Conservation (phyloP, 2,329 filamentous ascomycete species). For the Aspergillus phoenicis region DNA sequence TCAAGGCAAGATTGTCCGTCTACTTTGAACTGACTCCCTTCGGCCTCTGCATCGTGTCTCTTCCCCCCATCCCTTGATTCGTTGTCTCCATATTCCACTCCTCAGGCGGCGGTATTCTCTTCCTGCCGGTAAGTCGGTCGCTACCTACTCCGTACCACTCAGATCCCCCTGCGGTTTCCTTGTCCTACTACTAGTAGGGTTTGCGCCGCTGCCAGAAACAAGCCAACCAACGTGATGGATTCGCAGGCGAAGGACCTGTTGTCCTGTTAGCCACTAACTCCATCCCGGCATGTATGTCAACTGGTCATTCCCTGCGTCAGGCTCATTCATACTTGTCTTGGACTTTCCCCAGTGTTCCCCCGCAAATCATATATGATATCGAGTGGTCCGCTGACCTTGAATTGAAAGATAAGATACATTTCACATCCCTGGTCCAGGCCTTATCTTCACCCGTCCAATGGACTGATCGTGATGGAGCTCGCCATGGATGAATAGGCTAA, state of each 20-base stretch:
- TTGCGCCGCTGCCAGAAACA: background rate
- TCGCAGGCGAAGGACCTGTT: background rate
- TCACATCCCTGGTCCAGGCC: constrained; percentile 18
- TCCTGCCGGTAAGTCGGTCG: background rate
- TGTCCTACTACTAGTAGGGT: background rate
- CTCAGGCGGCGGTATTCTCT: background rate
- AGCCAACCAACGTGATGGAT: constrained; percentile 3
- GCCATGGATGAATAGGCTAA: constrained; percentile 28
- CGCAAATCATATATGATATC: background rate
- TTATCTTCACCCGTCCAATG: constrained; percentile 17
- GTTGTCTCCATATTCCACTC: background rate
- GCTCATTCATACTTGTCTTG: background rate
- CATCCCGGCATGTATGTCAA: constrained; percentile 14
- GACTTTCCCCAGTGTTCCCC: background rate
- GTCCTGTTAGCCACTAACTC: constrained; percentile 4
- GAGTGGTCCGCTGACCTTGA: constrained; percentile 13
- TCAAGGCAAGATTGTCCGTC: background rate
- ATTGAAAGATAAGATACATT: constrained; percentile 7
- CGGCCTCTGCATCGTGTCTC: background rate
- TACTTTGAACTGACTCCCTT: too few relatives aligned
- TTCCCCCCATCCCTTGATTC: background rate
- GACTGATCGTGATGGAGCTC: constrained; percentile 26
- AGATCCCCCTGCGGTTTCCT: background rate
- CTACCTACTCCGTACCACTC: background rate
- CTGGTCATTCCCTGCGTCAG: background rate